Percentiles rank a stretch among this genome's conserved stretches.
Evolutionary conservation across 495 filamentous ascomycete species (phyloP).

Genomic region (Penicillium desertorum): DNA sequence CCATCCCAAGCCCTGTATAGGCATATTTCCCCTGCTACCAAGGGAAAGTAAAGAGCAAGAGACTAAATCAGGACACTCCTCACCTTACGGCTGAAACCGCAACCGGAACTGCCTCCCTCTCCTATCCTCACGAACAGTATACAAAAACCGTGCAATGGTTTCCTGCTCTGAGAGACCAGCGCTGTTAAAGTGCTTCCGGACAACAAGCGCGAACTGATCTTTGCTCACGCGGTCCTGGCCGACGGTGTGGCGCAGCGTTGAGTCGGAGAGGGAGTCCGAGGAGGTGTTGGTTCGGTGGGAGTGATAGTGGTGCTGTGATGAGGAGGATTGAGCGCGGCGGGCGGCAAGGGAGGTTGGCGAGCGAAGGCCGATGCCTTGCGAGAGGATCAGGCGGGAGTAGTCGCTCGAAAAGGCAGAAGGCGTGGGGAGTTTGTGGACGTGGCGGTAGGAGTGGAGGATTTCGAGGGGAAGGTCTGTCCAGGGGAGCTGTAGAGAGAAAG

Average conservation of each 20-base stretch:
- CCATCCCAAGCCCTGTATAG: neutral
- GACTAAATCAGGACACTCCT: slow-evolving; percentile 3
- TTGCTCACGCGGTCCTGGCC: slow-evolving; percentile 64
- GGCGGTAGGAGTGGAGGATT: slow-evolving; percentile 77
- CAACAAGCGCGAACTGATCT: slow-evolving; percentile 75
- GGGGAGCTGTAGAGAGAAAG: slow-evolving; percentile 54
- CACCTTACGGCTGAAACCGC: slow-evolving; percentile 44
- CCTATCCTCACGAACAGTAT: slow-evolving; percentile 65
- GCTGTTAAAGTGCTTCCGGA: slow-evolving; percentile 88
- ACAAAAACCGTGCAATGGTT: slow-evolving; percentile 81
- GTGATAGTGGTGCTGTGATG: slow-evolving; percentile 15
- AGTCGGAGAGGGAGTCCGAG: slow-evolving; percentile 10
- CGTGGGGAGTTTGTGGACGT: slow-evolving; percentile 70
- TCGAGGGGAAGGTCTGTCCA: slow-evolving; percentile 72
- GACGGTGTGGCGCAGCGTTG: slow-evolving; percentile 35
- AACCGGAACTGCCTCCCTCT: slow-evolving; percentile 45
- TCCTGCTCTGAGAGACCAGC: slow-evolving; percentile 83
- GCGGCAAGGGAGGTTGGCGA: slow-evolving; percentile 48
- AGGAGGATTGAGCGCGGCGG: slow-evolving; percentile 35
- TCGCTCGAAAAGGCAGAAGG: slow-evolving; percentile 67
- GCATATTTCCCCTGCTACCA: neutral
- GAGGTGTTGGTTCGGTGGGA: slow-evolving; percentile 12
- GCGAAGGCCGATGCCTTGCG: slow-evolving; percentile 65
- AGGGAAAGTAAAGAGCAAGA: neutral
- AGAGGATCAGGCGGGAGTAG: slow-evolving; percentile 70